Evolutionary conservation across 2,329 filamentous ascomycete species (phyloP).

Genomic region (Xylariomycetidae sp.): DNA sequence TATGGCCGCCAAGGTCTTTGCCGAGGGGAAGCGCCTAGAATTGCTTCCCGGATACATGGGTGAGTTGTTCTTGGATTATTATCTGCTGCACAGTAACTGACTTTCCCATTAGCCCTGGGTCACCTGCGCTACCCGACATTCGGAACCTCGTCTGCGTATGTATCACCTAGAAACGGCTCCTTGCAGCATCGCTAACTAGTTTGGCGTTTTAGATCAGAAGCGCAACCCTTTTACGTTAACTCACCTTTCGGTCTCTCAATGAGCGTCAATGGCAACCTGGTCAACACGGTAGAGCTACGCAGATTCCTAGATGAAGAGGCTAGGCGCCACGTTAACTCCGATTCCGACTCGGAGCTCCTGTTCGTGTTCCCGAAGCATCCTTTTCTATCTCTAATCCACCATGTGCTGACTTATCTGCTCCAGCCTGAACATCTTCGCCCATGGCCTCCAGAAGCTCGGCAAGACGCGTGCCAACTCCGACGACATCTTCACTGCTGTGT

Average conservation of each 20-base stretch:
- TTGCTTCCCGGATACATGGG: constrained; percentile 73
- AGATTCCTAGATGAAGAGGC: constrained; percentile 44
- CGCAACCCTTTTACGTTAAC: constrained; percentile 78
- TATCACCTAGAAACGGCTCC: too few relatives aligned
- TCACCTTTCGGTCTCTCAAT: constrained; percentile 63
- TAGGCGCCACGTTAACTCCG: constrained; percentile 62
- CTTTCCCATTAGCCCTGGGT: constrained; percentile 36
- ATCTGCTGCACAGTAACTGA: not conserved
- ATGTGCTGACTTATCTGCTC: too few relatives aligned
- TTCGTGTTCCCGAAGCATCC: too few relatives aligned
- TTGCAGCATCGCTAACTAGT: too few relatives aligned
- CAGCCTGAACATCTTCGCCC: constrained; percentile 75
- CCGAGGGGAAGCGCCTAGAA: constrained; percentile 59
- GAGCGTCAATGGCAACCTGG: constrained; percentile 70
- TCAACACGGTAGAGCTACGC: constrained; percentile 64
- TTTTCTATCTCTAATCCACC: too few relatives aligned
- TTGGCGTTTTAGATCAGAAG: too few relatives aligned
- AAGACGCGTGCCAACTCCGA: constrained; percentile 78
- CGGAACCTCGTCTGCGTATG: constrained; percentile 56
- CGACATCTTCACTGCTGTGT: constrained; percentile 70
- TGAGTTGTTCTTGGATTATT: constrained; percentile 1
- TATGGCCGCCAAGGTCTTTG: constrained; percentile 69
- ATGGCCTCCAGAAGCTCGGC: constrained; percentile 68
- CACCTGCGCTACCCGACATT: constrained; percentile 73
- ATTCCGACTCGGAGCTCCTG: constrained; percentile 25